Evolutionary conservation across 495 filamentous ascomycete genomes (phyloP), one percentile per base, ranked within the genome.

Genomic region (Aspergillus conjunctus): DNA sequence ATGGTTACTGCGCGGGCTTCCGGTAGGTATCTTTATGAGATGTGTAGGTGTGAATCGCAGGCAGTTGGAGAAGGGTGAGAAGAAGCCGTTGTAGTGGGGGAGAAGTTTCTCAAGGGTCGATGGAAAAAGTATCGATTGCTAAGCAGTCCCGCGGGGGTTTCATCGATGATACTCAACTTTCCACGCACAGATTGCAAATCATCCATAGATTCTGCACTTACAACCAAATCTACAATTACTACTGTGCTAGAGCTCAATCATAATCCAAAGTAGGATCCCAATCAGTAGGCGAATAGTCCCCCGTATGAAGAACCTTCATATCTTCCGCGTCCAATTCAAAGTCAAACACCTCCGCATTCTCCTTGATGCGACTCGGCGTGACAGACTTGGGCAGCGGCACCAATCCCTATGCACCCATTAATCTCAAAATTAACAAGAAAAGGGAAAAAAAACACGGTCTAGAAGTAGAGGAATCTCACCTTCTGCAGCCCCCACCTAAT

Each of bases 401-500:
- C 22, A 83, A 83, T 26, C 85, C 84, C 81, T 78, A 63, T 6
- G 34, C 18, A 11, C 17, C 44, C 44, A 48, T 20, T 11, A 17
- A 11, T 22, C n/a, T 48, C 15, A 7, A 20, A 2, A 4, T 39
- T 51, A 39, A 26, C n/a, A 20, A 46, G 4, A 46, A 49, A 46
- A 44, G 8, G 4, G 33, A 49, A 46, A 44, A 9, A 10, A 48
- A 26, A 49, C 41, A 53, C 7, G 34, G 14, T 45, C 0, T n/a
- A 61, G 30, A 21, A 17, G 20, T 6, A 46, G 59, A 0, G 9
- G 11, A 51, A 41, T 58, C 74, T 59, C 52, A 77, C 76, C 71
- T 80, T 93, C 73, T 96, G 91, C 70, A 96, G 72, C 64, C 89
- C 90, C 92, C 92, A 96, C 50, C 91, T 80, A 21, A 96, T 68